These are phyloP conservation scores for Saposhnikovia divaricata DNA, from an alignment of 129 eudicot genomes.

Conservation along the genomic window DNA sequence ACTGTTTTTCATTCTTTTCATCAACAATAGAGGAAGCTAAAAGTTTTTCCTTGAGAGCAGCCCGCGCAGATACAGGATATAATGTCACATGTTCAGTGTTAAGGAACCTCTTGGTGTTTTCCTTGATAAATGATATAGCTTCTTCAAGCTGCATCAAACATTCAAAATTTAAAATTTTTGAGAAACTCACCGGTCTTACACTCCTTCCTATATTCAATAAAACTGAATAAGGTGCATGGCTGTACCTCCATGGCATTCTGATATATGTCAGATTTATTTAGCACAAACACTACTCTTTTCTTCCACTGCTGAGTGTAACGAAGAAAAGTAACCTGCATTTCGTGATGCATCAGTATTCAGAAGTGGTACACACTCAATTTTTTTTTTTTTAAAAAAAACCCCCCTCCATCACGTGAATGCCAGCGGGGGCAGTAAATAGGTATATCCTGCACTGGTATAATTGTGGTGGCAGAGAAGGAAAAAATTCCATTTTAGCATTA, in stretches of 20 bases:
- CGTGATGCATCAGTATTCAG: conserved; percentile 20
- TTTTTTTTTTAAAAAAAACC: not conserved
- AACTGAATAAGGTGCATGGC: conserved; percentile 7
- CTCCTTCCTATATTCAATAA: conserved; percentile 4
- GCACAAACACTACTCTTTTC: conserved; percentile 83
- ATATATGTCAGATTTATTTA: conserved; percentile 88
- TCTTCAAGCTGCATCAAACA: conserved; percentile 67
- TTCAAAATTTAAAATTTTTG: not conserved
- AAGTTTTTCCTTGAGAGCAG: conserved; percentile 71
- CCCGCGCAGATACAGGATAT: conserved; percentile 84
- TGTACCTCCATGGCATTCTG: conserved; percentile 53
- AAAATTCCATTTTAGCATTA: not conserved
- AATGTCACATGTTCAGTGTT: conserved; percentile 51
- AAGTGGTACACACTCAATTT: conserved; percentile 16
- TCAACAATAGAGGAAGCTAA: conserved; percentile 23
- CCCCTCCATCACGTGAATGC: not conserved
- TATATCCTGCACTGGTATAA: not conserved
- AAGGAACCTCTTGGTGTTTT: conserved; percentile 64
- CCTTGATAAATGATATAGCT: conserved; percentile 74
- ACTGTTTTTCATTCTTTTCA: conserved; percentile 20
- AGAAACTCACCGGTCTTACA: conserved; percentile 1
- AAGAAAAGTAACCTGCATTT: conserved; percentile 69
- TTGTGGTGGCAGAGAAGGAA: not conserved
- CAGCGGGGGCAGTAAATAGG: not conserved
- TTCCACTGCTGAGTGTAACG: conserved; percentile 97